Base-by-base conservation (phyloP, 2,329 filamentous ascomycete genomes). In the Daldinia sp. region DNA sequence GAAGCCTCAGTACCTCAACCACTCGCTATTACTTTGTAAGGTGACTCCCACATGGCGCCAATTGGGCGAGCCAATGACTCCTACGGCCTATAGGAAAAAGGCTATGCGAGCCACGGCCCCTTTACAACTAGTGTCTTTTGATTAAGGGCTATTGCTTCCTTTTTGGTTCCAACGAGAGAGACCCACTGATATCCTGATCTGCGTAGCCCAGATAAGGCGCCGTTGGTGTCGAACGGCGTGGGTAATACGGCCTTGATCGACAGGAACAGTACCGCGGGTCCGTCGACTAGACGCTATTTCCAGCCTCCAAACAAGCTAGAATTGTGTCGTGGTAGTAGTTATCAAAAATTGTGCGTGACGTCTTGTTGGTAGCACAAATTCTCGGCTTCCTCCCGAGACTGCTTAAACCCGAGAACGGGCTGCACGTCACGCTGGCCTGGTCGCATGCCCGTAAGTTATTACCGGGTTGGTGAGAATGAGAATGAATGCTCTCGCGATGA, bases 151-250 rank as follows among this genome's bases (percentile, higher is more conserved):
- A 7, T 32, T 19, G 34, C 35, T 45, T 29, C 32, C 13, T 23
- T 50, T 34, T 39, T 51, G 17, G 7, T 30, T 19, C 35, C 1
- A 30, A 35, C 15, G 9, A 55, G 43, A 27, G 56, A 29, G 32
- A 39, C 37, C 56, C 56, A 53, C 34, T 23, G 21, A 19, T 52
- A 47, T 21, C 23, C 50, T 45, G 23, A 54, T 64, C 62, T 34
- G 49, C 25, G 21, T 32, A 37, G 23, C 48, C 30, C 53, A 32
- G 27, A 39, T 11, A 56, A 19, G 37, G 32, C 53, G 47, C 51
- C 41, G 41, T 53, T 19, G 48, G 47, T 25, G 37, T 32, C 34
- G 15, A n/a, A 37, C 61, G 52, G 48, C 39, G 25, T 50, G 15
- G 15, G 48, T 51, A 32, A 41, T 34, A 4, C 25, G 9, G 25